Evolutionary conservation across 106 monocot genomes (phyloP).

Genomic region (Narthecium ossifragum): DNA sequence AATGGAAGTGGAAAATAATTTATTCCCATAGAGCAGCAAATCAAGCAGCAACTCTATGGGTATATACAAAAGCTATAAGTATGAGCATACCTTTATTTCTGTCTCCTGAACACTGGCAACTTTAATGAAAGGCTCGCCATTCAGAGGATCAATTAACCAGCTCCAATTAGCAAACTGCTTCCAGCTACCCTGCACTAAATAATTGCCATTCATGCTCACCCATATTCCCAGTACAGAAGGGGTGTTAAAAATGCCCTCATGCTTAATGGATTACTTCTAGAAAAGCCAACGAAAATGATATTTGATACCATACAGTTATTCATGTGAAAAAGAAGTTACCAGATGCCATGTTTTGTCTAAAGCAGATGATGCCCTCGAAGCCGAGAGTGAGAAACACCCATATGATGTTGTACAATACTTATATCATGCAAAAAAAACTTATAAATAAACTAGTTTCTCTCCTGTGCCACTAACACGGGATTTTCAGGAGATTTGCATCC

Average conservation of each 20-base stretch:
- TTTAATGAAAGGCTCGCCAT: constrained; percentile 87
- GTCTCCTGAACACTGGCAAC: constrained; percentile 71
- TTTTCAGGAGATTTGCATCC: too few species aligned
- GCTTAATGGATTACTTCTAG: background rate
- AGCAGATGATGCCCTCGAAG: too few species aligned
- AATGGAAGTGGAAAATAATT: background rate
- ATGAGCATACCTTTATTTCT: constrained; percentile 70
- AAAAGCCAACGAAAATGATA: background rate
- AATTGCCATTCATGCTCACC: constrained; percentile 1
- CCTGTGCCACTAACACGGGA: too few species aligned
- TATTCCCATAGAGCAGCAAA: background rate
- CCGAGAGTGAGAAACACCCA: too few species aligned
- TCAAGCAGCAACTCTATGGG: background rate
- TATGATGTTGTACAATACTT: too few species aligned
- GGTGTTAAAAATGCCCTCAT: background rate
- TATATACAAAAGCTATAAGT: background rate
- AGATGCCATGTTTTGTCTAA: background rate
- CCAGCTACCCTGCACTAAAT: constrained; percentile 93
- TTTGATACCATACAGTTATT: background rate
- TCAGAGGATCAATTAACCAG: constrained; percentile 71
- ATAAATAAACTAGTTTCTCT: too few species aligned
- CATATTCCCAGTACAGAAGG: background rate
- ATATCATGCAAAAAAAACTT: too few species aligned
- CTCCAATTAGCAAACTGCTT: constrained; percentile 55
- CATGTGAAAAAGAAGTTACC: too few species aligned